Base-by-base conservation (phyloP, 2,329 filamentous ascomycete genomes). In the Lojkania enalia region DNA sequence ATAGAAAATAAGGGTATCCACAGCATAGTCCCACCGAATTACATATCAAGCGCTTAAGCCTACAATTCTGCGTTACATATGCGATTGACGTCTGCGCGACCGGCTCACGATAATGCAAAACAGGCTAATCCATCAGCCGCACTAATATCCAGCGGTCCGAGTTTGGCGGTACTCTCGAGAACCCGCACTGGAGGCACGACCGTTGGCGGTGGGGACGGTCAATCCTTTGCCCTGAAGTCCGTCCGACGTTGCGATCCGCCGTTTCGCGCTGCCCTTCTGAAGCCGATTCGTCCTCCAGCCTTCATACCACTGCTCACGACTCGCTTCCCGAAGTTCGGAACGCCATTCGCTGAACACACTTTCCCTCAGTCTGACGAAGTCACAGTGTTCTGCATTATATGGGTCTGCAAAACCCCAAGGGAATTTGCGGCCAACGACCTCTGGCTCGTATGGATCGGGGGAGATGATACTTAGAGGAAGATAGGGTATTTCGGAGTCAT, bases 371-470 rank as follows among this genome's bases (percentile, higher is more conserved):
- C 86, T 86, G 44, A 87, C 77, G 69, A 96, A 99, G 71, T 99
- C 94, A 73, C 94, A 99, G 73, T 99, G 94, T 58, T 88, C 83
- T 20, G 85, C 79, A 61, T 97, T 86, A 75, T 94, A 91, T 0
- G 94, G 94, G 64, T 97, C 90, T 3, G 94, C 94, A 58, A 96
- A 95, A 5, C 94, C 94, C 94, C 94, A 99, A 0, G 94, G 88
- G 68, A 97, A 99, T 54, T 86, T 85, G 48, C 94, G 87, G 35
- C 94, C 94, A 48, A 95, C 74, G 13, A 88, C 77, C 21, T 80
- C 82, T 6, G 86, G 85, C 60, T 95, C 88, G 71, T 97, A 95
- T 31, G 88, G 81, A 68, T 99, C 94, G 0, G 94, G 94, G 51
- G 90, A 96, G 66, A 99, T 87, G 66, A 96, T 88, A 30, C 90